A percentile compares a stretch with the other conserved stretches of the same genome.
Evolutionary conservation across 2,329 filamentous ascomycete species (phyloP).

Genomic region (Ceratocystis cubensis): DNA sequence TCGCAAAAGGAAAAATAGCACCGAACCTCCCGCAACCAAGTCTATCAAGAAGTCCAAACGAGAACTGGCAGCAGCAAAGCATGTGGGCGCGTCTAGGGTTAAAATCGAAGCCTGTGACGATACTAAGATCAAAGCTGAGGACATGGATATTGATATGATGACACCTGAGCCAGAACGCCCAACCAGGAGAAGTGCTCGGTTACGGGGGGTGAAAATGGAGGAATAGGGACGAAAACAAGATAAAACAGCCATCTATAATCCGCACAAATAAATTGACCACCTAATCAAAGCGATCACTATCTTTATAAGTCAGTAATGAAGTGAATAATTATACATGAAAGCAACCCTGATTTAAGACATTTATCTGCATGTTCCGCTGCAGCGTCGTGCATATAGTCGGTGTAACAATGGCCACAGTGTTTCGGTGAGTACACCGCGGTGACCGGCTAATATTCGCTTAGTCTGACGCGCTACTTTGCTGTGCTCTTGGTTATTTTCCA

Average conservation of each 20-base stretch:
- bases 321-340: too few species aligned
- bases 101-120: slow-evolving; percentile 15
- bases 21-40: neutral
- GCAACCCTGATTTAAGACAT: neutral
- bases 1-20: slow-evolving; percentile 18
- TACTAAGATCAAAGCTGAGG: slow-evolving; percentile 18
- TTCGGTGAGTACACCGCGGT: neutral
- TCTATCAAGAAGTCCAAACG: slow-evolving; percentile 9
- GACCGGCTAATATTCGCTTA: slow-evolving; percentile 9
- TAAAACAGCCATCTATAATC: neutral
- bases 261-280: too few species aligned
- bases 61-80: slow-evolving; percentile 6
- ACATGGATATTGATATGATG: slow-evolving; percentile 18
- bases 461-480: slow-evolving; percentile 3
- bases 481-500: slow-evolving; percentile 19
- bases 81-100: neutral
- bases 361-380: neutral
- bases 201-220: slow-evolving; percentile 17
- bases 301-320: too few species aligned
- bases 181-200: slow-evolving; percentile 16
- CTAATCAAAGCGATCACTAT: too few species aligned
- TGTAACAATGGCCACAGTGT: neutral
- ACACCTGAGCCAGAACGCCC: slow-evolving; percentile 17
- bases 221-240: slow-evolving; percentile 4
- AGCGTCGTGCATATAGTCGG: neutral